These are phyloP conservation scores for Meyerozyma elateridarum DNA, from an alignment of 1,139 yeast species.

Conservation along the genomic window DNA sequence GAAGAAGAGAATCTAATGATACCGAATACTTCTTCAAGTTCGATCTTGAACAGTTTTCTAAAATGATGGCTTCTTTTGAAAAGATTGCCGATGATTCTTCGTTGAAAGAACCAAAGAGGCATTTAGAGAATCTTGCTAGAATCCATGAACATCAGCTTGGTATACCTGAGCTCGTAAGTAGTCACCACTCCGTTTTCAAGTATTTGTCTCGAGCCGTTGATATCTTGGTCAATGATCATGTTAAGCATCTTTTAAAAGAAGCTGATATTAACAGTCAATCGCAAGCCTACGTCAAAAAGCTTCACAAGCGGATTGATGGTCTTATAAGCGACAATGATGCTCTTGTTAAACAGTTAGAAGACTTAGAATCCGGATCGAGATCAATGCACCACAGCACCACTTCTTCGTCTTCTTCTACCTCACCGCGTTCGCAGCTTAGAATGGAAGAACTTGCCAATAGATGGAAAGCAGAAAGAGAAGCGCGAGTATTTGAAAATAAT, in stretches of 20 bases:
- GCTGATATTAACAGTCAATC: conserved; percentile 19
- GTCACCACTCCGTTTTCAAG: conserved; percentile 49
- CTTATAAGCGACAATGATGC: conserved; percentile 24
- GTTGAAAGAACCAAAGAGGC: conserved; percentile 50
- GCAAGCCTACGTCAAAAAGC: conserved; percentile 23
- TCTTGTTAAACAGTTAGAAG: conserved; percentile 18
- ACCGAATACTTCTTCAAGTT: conserved; percentile 24
- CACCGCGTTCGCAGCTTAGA: conserved; percentile 42
- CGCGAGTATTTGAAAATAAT: conserved; percentile 54
- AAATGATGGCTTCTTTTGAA: conserved; percentile 43
- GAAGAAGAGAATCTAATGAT: conserved; percentile 14
- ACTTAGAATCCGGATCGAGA: conserved; percentile 10
- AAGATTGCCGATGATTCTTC: conserved; percentile 57
- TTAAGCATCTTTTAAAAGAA: conserved; percentile 37
- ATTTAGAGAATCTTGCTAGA: conserved; percentile 36
- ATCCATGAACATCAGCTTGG: conserved; percentile 4
- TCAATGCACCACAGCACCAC: conserved; percentile 9
- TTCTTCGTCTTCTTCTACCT: conserved; percentile 5
- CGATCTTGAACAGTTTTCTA: conserved; percentile 37
- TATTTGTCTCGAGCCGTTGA: conserved; percentile 58
- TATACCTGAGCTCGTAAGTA: neutral
- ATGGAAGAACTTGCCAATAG: conserved; percentile 58
- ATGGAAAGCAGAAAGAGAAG: conserved; percentile 70
- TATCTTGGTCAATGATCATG: conserved; percentile 54
- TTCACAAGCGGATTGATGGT: conserved; percentile 29